Base-by-base conservation (phyloP, 345 rosid genomes). In the Populus davidiana region DNA sequence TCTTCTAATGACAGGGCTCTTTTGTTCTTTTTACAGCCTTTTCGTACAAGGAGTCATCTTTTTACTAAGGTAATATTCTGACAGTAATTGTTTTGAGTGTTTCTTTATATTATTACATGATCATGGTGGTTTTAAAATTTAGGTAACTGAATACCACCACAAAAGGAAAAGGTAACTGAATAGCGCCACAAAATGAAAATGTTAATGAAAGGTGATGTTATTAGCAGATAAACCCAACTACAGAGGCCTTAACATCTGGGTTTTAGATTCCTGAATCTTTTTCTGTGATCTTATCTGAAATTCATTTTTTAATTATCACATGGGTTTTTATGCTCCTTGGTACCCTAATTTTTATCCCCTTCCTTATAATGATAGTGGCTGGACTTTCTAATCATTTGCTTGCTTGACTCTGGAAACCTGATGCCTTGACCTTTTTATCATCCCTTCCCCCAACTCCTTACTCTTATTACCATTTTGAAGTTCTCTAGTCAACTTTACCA, bases 1-100 rank as follows among this genome's bases (percentile, higher is more conserved):
- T 66, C 8, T 13, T 13, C 27, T 36, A 63, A 43, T 21, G 23
- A 38, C 13, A n/a, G 66, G 0, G 0, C 52, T 47, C 18, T 47
- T 75, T 67, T 75, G 41, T 36, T 68, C 59, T 62, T 76, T 75
- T 75, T 88, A 73, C 91, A 95, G 99, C 99, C 99, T 65, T 90
- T 95, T 72, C 92, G n/a, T 36, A 91, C 96, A 1, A 93, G 97
- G 86, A 95, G 90, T 73, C 90, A 71, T 49, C 90, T 95, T 41
- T 95, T 89, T 73, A 86, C 90, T 12, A 93, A 91, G 96, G 99
- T 95, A 76, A 79, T 68, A 14, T 25, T 68, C 35, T 67, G 17
- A 36, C 44, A 29, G 50, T 5, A 18, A 33, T 8, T 27, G 17
- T 44, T 65, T 71, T 43, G n/a, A 59, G 68, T 50, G 41, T 72